A percentile compares a stretch with the other conserved stretches of the same genome.
Conservation (phyloP, 2,329 filamentous ascomycete species). For the Epichloe elymi region DNA sequence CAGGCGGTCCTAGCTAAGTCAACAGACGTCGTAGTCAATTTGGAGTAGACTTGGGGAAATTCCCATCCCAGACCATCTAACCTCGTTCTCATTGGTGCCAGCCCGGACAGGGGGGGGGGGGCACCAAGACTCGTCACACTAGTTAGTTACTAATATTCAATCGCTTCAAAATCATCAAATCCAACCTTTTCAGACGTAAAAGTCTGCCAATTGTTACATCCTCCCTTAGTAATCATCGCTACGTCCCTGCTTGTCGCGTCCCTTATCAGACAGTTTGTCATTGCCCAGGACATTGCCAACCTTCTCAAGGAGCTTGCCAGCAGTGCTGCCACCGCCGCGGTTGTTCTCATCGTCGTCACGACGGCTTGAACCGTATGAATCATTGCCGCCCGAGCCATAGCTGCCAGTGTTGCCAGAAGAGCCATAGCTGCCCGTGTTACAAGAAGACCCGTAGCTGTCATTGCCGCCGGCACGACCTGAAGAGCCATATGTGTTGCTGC, state of each 20-base stretch:
- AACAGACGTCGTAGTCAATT: too few relatives aligned
- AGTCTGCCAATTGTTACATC: neutral
- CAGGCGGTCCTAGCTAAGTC: too few relatives aligned
- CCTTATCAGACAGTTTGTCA: constrained; percentile 21
- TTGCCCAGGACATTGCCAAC: constrained; percentile 36
- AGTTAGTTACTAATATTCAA: too few relatives aligned
- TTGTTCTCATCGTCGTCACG: neutral
- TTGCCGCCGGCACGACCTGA: too few relatives aligned
- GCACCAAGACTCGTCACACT: too few relatives aligned
- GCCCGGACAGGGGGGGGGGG: too few relatives aligned
- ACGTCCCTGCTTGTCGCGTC: constrained; percentile 27
- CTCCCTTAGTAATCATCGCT: constrained; percentile 12
- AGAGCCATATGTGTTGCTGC: constrained; percentile 2
- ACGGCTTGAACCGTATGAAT: constrained; percentile 5
- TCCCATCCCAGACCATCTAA: too few relatives aligned
- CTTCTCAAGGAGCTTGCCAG: constrained; percentile 48
- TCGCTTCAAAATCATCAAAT: neutral
- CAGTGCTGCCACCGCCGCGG: constrained; percentile 27
- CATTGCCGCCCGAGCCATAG: constrained; percentile 1
- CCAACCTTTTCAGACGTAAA: too few relatives aligned
- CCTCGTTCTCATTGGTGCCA: too few relatives aligned
- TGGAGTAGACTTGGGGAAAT: too few relatives aligned
- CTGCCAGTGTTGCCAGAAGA: constrained; percentile 6
- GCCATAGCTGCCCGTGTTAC: constrained; percentile 11
- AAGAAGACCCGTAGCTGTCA: constrained; percentile 7